These are phyloP conservation scores for Corynespora cassiicola DNA, from an alignment of 2,329 filamentous ascomycete species.

Conservation along the genomic window DNA sequence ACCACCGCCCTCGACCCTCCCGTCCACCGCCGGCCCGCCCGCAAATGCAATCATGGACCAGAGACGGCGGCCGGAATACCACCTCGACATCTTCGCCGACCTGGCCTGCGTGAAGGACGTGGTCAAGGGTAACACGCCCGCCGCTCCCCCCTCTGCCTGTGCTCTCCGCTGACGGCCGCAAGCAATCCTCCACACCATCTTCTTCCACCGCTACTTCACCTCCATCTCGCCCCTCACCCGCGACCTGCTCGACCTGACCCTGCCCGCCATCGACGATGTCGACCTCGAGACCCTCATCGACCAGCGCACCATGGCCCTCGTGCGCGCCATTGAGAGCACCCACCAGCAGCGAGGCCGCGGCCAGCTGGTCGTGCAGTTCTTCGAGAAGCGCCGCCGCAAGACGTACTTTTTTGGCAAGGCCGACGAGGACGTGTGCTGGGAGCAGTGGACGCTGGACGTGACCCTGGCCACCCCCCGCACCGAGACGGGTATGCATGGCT, in stretches of 20 bases:
- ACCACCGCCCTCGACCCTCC: too few species aligned
- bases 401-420: conserved; percentile 75
- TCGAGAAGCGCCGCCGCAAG: conserved; percentile 88
- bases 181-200: conserved; percentile 96
- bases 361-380: conserved; percentile 88
- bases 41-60: conserved; percentile 62
- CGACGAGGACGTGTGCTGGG: conserved; percentile 96
- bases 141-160: conserved; percentile 14
- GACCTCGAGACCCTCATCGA: conserved; percentile 95
- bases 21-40: conserved; percentile 10
- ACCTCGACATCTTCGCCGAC: conserved; percentile 92
- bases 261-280: conserved; percentile 87
- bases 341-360: conserved; percentile 68
- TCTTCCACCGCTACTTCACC: conserved; percentile 98
- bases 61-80: conserved; percentile 81
- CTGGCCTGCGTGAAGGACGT: conserved; percentile 89
- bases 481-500: conserved; percentile 72
- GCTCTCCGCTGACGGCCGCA: conserved; percentile 7
- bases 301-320: conserved; percentile 78
- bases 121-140: conserved; percentile 73
- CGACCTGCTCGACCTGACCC: conserved; percentile 87
- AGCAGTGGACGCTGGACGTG: conserved; percentile 92
- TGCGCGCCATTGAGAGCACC: conserved; percentile 74
- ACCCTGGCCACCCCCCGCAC: conserved; percentile 90
- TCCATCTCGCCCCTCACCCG: conserved; percentile 81